phyloP scores from a whole-genome alignment of 331 rosid genomes.

The Spiraea crenata region DNA sequence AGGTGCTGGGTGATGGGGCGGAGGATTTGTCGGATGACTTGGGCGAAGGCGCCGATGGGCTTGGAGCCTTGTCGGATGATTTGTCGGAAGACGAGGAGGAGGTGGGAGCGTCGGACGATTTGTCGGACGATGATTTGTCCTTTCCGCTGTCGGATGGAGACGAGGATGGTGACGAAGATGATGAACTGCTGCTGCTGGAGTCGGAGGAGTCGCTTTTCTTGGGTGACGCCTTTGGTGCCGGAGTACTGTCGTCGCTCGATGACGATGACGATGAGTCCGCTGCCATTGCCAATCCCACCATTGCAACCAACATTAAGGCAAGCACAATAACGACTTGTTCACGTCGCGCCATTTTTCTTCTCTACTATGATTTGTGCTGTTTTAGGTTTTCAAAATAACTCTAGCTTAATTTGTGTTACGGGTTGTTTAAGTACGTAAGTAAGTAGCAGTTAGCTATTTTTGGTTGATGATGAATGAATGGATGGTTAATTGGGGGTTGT shows the following conservation, averaged over 20 bases:
- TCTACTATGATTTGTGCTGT: not conserved
- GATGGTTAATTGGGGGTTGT: no score
- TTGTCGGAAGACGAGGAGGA: slow-evolving; percentile 5
- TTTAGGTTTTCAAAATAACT: no score
- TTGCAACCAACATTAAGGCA: slow-evolving; percentile 23
- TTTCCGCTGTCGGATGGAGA: not conserved
- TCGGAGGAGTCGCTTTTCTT: not conserved
- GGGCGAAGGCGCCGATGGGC: not conserved
- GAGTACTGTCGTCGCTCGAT: not conserved
- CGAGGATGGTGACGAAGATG: not conserved
- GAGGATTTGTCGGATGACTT: not conserved
- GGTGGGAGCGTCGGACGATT: not conserved
- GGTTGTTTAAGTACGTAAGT: no score
- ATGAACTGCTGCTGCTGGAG: not conserved
- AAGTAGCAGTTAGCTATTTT: no score
- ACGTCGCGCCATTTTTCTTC: slow-evolving; percentile 30
- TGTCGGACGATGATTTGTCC: not conserved
- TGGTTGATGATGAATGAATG: no score
- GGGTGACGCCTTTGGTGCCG: slow-evolving; percentile 1
- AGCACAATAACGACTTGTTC: slow-evolving; percentile 14
- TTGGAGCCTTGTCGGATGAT: not conserved
- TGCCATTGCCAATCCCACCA: slow-evolving; percentile 18
- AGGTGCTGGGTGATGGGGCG: not conserved
- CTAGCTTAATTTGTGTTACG: no score
- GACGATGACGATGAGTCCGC: not conserved